Evolutionary conservation across 495 filamentous ascomycete genomes (phyloP).

Genomic region (Peziza echinospora): DNA sequence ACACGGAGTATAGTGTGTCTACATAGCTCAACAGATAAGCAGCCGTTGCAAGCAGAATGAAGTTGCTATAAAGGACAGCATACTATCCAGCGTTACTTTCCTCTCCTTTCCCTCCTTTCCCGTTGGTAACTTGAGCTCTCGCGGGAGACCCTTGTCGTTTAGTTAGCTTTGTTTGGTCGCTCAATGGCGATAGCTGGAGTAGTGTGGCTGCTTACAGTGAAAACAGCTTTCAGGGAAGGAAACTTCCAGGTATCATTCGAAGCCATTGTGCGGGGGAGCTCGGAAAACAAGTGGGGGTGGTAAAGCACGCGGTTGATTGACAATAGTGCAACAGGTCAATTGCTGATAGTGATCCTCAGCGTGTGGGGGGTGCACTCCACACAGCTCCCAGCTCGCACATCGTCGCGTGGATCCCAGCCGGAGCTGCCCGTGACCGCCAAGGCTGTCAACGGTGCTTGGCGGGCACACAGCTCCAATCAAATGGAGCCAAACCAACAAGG

Average conservation of each 20-base stretch:
- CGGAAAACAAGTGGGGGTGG: too few relatives aligned
- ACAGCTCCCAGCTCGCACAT: too few relatives aligned
- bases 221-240: background rate
- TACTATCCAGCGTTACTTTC: background rate
- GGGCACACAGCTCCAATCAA: too few relatives aligned
- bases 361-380: too few relatives aligned
- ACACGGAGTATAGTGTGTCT: constrained; percentile 21
- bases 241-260: background rate
- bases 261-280: too few relatives aligned
- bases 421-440: too few relatives aligned
- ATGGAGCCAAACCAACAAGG: too few relatives aligned
- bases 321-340: too few relatives aligned
- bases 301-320: too few relatives aligned
- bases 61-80: background rate
- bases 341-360: too few relatives aligned
- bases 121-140: background rate
- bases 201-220: background rate
- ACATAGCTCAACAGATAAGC: background rate
- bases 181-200: background rate
- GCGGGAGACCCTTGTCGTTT: background rate
- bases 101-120: background rate
- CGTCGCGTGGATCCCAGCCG: too few relatives aligned
- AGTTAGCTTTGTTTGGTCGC: background rate
- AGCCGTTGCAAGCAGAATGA: background rate
- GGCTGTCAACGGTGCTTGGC: too few relatives aligned